These are phyloP conservation scores for Catunica adiposa DNA, from an alignment of 2,329 filamentous ascomycete genomes.

Conservation along the genomic window DNA sequence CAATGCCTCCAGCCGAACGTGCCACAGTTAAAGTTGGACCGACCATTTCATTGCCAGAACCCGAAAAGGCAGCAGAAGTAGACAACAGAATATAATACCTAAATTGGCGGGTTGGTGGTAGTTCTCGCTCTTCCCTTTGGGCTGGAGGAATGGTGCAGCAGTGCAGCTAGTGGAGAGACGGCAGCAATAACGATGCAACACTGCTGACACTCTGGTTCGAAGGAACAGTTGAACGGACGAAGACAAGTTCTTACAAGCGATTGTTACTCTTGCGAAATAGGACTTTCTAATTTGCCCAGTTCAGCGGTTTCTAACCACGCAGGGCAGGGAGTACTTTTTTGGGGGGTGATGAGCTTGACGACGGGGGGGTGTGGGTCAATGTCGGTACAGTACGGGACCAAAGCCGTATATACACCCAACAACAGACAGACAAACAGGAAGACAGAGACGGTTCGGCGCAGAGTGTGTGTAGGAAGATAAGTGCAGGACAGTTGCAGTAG, in stretches of 20 bases:
- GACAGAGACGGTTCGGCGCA: not conserved
- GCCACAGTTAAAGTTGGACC: constrained; percentile 18
- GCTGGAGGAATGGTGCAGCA: not conserved
- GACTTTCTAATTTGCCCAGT: too few relatives aligned
- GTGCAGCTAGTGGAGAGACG: not conserved
- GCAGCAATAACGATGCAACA: not conserved
- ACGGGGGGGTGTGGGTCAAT: too few relatives aligned
- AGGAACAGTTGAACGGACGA: not conserved
- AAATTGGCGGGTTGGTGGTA: too few relatives aligned
- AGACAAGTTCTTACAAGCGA: not conserved
- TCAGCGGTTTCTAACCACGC: too few relatives aligned
- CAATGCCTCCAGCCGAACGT: constrained; percentile 22
- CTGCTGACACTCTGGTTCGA: too few relatives aligned
- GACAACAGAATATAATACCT: not conserved
- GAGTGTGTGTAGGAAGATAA: not conserved
- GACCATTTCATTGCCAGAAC: constrained; percentile 9
- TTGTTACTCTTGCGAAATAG: too few relatives aligned
- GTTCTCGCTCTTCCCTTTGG: not conserved
- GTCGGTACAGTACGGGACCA: not conserved
- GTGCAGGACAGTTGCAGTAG: not conserved
- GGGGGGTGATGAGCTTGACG: too few relatives aligned
- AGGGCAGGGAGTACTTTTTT: too few relatives aligned
- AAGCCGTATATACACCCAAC: not conserved
- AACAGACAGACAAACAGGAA: not conserved
- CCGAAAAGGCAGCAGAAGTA: not conserved